Percentiles rank a stretch among this genome's conserved stretches.
These are phyloP conservation scores for Chimonanthus praecox DNA, from an alignment of 164 flowering plant species.

Conservation along the genomic window DNA sequence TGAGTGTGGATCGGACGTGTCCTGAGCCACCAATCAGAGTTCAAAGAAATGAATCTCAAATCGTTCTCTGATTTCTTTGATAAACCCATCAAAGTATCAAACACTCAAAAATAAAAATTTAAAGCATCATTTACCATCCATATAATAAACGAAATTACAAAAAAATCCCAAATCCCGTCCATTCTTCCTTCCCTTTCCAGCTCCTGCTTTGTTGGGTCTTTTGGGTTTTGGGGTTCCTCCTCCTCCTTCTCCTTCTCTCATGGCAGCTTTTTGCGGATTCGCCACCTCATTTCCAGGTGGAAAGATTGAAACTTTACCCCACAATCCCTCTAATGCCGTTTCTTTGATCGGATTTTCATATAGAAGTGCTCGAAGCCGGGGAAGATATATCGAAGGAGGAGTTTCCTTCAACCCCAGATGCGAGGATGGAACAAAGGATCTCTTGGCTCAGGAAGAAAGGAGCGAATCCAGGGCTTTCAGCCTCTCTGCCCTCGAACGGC, in stretches of 20 bases:
- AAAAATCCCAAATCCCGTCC: not conserved
- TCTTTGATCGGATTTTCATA: constrained; percentile 17
- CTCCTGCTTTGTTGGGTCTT: not conserved
- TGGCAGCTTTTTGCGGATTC: constrained; percentile 67
- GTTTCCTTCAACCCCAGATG: constrained; percentile 31
- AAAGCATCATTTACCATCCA: not conserved
- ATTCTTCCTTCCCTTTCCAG: not conserved
- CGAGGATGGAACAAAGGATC: constrained; percentile 30
- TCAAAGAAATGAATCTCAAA: constrained; percentile 17
- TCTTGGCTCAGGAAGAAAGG: constrained; percentile 14
- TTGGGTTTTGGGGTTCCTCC: not conserved
- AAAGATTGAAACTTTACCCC: constrained; percentile 48
- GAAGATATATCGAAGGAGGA: constrained; percentile 20
- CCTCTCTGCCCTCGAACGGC: constrained; percentile 77
- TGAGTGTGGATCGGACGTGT: constrained; percentile 23
- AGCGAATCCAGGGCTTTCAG: constrained; percentile 38
- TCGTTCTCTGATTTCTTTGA: not conserved
- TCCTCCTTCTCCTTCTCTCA: constrained; percentile 12
- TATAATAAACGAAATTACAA: not conserved
- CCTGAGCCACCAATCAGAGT: constrained; percentile 33
- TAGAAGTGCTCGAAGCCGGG: constrained; percentile 7
- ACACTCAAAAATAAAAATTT: too few relatives aligned
- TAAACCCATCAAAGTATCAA: too few relatives aligned
- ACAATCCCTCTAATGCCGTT: constrained; percentile 10
- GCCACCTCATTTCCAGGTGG: constrained; percentile 40